These are phyloP conservation scores for Pouteria campechiana DNA, from an alignment of 179 eudicot species.

Conservation along the genomic window DNA sequence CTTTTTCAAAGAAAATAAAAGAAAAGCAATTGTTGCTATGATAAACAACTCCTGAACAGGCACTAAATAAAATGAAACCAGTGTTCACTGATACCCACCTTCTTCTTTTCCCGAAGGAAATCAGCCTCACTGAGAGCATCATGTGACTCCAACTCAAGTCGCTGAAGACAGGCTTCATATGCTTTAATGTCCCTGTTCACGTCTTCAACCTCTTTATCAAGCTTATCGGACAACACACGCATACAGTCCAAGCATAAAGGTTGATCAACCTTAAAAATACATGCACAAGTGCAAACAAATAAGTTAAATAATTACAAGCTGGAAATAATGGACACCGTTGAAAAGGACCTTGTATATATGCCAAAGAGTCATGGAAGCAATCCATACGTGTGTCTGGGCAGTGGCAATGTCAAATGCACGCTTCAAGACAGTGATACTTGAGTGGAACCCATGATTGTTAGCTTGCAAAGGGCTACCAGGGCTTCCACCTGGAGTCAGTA, in stretches of 20 bases:
- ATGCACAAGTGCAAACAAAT: not conserved
- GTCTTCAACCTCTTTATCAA: slow-evolving; percentile 97
- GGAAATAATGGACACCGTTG: not conserved
- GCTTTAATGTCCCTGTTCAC: slow-evolving; percentile 75
- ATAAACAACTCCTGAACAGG: too few relatives aligned
- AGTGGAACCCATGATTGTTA: slow-evolving; percentile 72
- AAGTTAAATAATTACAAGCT: not conserved
- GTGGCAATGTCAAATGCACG: slow-evolving; percentile 93
- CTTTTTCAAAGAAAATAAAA: too few relatives aligned
- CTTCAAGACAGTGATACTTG: slow-evolving; percentile 67
- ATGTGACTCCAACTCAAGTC: slow-evolving; percentile 67
- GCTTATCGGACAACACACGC: slow-evolving; percentile 88
- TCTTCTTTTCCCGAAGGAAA: slow-evolving; percentile 78
- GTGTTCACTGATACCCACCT: too few relatives aligned
- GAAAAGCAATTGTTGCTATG: too few relatives aligned
- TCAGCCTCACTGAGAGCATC: slow-evolving; percentile 80
- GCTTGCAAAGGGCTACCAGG: slow-evolving; percentile 37
- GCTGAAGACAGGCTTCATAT: slow-evolving; percentile 84
- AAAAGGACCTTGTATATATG: not conserved
- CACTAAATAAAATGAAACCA: too few relatives aligned
- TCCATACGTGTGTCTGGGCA: slow-evolving; percentile 65
- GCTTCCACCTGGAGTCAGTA: slow-evolving; percentile 43
- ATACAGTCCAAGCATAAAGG: slow-evolving; percentile 95
- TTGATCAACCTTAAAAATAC: slow-evolving; percentile 64
- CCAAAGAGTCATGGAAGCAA: not conserved